Evolutionary conservation across 352 stramenopile genomes (phyloP).

Genomic region (Phytophthora crassamura): DNA sequence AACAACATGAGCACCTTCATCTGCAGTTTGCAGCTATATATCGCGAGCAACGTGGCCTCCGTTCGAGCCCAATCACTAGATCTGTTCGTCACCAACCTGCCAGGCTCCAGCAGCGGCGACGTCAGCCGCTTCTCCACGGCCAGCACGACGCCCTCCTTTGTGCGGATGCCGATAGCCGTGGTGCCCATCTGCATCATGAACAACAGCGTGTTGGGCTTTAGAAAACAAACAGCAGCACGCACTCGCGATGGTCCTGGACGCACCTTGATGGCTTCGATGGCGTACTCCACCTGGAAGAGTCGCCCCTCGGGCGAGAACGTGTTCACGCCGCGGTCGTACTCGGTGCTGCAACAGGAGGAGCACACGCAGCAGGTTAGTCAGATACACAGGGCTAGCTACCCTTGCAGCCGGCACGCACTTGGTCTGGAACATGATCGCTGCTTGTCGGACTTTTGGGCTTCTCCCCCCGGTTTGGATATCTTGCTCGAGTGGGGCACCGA

Average conservation of each 20-base stretch:
- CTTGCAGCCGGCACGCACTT: conserved; percentile 42
- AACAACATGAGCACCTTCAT: background rate
- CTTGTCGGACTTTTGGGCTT: conserved; percentile 29
- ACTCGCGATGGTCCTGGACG: conserved; percentile 3
- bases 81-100: conserved; percentile 53
- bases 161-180: conserved; percentile 98
- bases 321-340: conserved; percentile 99
- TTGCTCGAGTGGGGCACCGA: conserved; percentile 28
- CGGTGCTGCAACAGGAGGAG: conserved; percentile 71
- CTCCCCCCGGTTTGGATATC: conserved; percentile 44
- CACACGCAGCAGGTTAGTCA: background rate
- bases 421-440: conserved; percentile 64
- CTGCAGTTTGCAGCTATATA: background rate
- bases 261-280: conserved; percentile 98
- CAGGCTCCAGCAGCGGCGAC: conserved; percentile 95
- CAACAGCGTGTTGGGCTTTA: background rate
- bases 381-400: background rate
- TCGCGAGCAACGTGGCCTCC: background rate
- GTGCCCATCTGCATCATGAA: conserved; percentile 91
- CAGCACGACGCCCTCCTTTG: conserved; percentile 97
- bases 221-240: background rate
- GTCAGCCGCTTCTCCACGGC: conserved; percentile 99
- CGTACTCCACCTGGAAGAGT: conserved; percentile 99
- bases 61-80: no score
- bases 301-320: conserved; percentile 99